Conservation (phyloP, 805 yeast species). For the Cyberlindnera sargentensis region DNA sequence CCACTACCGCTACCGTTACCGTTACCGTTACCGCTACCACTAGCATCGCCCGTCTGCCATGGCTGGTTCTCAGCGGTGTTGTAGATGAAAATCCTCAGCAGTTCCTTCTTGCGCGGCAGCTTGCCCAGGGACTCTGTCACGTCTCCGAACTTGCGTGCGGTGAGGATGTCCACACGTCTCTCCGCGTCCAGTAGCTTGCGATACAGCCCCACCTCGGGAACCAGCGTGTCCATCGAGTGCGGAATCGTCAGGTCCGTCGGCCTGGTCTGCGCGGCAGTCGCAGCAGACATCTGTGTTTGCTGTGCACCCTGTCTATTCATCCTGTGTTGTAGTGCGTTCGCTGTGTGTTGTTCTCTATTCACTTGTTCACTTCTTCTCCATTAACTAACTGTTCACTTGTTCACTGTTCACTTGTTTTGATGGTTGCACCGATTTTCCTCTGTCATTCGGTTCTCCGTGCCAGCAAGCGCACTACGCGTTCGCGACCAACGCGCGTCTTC, state of each 20-base stretch:
- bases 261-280: slow-evolving; percentile 19
- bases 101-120: slow-evolving; percentile 41
- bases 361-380: too few relatives aligned
- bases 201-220: slow-evolving; percentile 71
- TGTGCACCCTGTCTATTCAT: neutral
- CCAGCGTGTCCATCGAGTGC: slow-evolving; percentile 32
- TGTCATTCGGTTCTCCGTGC: too few relatives aligned
- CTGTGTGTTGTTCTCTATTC: too few relatives aligned
- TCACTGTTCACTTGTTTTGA: too few relatives aligned
- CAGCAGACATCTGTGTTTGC: slow-evolving; percentile 8
- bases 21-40: too few relatives aligned
- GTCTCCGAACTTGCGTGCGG: slow-evolving; percentile 79
- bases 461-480: too few relatives aligned
- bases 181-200: slow-evolving; percentile 76
- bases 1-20: too few relatives aligned
- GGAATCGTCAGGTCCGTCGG: slow-evolving; percentile 54
- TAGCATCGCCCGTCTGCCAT: slow-evolving; percentile 48
- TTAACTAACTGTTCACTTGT: too few relatives aligned
- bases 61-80: slow-evolving; percentile 82
- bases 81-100: slow-evolving; percentile 73
- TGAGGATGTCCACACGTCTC: slow-evolving; percentile 67
- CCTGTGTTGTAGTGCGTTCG: too few relatives aligned
- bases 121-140: slow-evolving; percentile 61
- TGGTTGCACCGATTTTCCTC: too few relatives aligned
- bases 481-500: too few relatives aligned